These are phyloP conservation scores for Graphilbum ipis-grandicollis DNA, from an alignment of 2,329 filamentous ascomycete species.

Conservation along the genomic window DNA sequence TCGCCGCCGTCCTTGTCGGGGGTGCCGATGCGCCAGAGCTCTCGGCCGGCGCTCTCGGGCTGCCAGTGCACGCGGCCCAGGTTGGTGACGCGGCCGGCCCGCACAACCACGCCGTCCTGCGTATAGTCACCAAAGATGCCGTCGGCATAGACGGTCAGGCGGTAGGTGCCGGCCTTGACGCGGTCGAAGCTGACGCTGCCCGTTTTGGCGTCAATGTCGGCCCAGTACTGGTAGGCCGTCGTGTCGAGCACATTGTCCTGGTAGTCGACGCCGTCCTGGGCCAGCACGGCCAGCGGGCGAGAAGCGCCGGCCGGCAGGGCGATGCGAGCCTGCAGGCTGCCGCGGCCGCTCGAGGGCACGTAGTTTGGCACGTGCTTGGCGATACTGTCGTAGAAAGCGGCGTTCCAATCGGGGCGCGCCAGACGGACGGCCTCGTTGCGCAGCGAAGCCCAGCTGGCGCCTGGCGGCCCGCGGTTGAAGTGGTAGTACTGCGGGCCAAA, in stretches of 20 bases:
- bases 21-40: constrained; percentile 44
- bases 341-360: constrained; percentile 18
- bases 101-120: constrained; percentile 30
- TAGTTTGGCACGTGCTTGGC: constrained; percentile 35
- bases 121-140: constrained; percentile 27
- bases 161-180: constrained; percentile 40
- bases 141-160: constrained; percentile 45
- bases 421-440: constrained; percentile 34
- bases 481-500: constrained; percentile 48
- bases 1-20: constrained; percentile 45
- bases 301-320: neutral
- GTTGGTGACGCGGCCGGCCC: constrained; percentile 20
- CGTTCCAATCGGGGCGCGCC: constrained; percentile 31
- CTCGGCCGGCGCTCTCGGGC: constrained; percentile 36
- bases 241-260: constrained; percentile 40
- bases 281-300: constrained; percentile 20
- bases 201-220: constrained; percentile 22
- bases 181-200: constrained; percentile 33
- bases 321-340: neutral
- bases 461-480: constrained; percentile 38
- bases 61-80: constrained; percentile 24
- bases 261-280: constrained; percentile 23
- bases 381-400: constrained; percentile 43
- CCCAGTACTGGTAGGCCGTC: constrained; percentile 46
- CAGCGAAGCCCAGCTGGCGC: constrained; percentile 26